Conservation (phyloP, 768 basidiomycete species). For the Pulveroboletus frians region DNA sequence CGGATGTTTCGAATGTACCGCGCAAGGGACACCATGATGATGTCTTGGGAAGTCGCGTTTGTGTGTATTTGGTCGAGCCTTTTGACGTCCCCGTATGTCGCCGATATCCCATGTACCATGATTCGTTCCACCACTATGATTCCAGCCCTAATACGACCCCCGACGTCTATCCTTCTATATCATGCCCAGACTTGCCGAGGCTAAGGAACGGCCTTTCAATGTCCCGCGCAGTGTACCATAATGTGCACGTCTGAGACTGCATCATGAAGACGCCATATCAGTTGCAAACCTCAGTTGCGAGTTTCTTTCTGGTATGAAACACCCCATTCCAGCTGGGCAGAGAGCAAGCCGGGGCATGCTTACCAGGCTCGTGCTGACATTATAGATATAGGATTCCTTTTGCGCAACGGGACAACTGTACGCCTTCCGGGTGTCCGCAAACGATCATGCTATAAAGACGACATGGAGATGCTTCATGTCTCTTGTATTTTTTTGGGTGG, state of each 20-base stretch:
- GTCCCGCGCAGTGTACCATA: background rate
- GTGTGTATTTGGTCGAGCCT: constrained; percentile 17
- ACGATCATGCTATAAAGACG: constrained; percentile 28
- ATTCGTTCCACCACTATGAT: too few relatives aligned
- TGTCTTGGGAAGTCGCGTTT: constrained; percentile 15
- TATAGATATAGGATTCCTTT: constrained; percentile 35
- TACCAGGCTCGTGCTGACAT: background rate
- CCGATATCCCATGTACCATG: background rate
- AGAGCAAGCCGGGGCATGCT: background rate
- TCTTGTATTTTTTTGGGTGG: constrained; percentile 26
- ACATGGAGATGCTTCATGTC: constrained; percentile 24
- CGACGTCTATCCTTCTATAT: too few relatives aligned
- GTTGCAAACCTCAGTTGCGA: background rate
- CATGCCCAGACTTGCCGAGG: too few relatives aligned
- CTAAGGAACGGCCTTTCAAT: background rate
- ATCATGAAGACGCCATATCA: constrained; percentile 2
- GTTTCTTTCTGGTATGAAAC: too few relatives aligned
- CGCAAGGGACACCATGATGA: constrained; percentile 61
- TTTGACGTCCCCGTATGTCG: background rate
- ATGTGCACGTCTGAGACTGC: too few relatives aligned
- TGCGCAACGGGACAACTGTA: constrained; percentile 18
- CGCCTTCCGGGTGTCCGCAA: constrained; percentile 27
- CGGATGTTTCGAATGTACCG: constrained; percentile 75
- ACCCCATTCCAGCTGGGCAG: background rate
- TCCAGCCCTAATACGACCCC: background rate